A percentile compares a stretch with the other conserved stretches of the same genome.
Conservation (phyloP, 2,329 filamentous ascomycete species). For the Colletotrichum kahawae region DNA sequence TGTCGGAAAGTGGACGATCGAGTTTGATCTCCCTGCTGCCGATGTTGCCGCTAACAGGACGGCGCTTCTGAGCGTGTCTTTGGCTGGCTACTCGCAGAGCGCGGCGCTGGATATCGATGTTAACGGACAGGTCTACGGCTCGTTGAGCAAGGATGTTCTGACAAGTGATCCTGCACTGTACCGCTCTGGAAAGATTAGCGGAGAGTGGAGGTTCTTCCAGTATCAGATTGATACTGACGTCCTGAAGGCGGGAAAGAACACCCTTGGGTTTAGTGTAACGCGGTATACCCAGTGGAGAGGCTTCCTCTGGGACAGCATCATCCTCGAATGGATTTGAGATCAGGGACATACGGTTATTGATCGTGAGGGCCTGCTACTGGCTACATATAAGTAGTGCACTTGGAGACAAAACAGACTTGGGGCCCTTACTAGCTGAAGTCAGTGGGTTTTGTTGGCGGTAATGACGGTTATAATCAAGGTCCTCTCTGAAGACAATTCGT, state of each 20-base stretch:
- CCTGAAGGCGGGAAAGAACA: slow-evolving; percentile 5
- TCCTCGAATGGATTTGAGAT: slow-evolving; percentile 12
- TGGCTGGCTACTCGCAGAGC: slow-evolving; percentile 41
- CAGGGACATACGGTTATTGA: neutral
- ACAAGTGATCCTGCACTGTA: slow-evolving; percentile 18
- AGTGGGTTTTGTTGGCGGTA: neutral
- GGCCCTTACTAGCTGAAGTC: neutral
- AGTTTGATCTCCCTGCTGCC: slow-evolving; percentile 20
- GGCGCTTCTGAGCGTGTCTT: slow-evolving; percentile 38
- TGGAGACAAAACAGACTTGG: neutral
- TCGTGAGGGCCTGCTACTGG: neutral
- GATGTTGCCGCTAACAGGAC: slow-evolving; percentile 20
- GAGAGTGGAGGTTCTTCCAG: slow-evolving; percentile 19
- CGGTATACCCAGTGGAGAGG: slow-evolving; percentile 17
- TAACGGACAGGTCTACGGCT: slow-evolving; percentile 7
- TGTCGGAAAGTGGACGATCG: slow-evolving; percentile 31
- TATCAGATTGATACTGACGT: slow-evolving; percentile 7
- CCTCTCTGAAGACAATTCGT: neutral
- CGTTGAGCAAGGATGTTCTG: slow-evolving; percentile 10
- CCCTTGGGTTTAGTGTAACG: slow-evolving; percentile 7
- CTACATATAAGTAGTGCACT: neutral
- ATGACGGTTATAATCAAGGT: neutral
- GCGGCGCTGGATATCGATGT: slow-evolving; percentile 8
- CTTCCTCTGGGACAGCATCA: slow-evolving; percentile 19
- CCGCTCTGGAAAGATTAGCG: slow-evolving; percentile 15